Conservation (phyloP, 257 asterid species). For the Nicotiana attenuata region DNA sequence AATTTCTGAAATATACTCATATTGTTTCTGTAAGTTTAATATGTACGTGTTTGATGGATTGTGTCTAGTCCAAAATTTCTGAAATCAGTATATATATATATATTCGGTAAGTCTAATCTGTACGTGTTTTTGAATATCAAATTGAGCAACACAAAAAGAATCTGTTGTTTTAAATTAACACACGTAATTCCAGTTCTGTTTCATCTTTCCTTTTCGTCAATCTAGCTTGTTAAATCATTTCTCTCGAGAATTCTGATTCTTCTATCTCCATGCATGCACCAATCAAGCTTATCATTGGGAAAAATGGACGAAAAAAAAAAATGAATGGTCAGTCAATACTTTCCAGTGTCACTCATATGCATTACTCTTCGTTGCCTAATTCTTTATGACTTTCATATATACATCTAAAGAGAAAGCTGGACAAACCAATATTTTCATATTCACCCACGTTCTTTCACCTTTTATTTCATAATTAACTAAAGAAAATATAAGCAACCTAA, state of each 20-base stretch:
- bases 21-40: not conserved
- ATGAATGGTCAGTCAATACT: not conserved
- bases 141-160: not conserved
- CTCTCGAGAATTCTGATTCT: not conserved
- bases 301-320: not conserved
- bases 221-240: not conserved
- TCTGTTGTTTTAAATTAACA: not conserved
- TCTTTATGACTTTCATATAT: not conserved
- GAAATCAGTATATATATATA: not conserved
- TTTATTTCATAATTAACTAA: not conserved
- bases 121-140: not conserved
- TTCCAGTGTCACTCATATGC: not conserved
- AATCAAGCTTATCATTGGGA: not conserved
- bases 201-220: not conserved
- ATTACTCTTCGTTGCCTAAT: conserved; percentile 1
- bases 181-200: not conserved
- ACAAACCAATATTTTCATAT: not conserved
- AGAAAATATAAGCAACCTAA: not conserved
- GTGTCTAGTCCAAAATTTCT: not conserved
- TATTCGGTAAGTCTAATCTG: not conserved
- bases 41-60: not conserved
- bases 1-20: not conserved
- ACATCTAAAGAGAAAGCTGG: not conserved
- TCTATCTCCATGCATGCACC: not conserved
- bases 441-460: not conserved